Conservation (phyloP, 805 yeast genomes). For the Kuraishia hungarica region DNA sequence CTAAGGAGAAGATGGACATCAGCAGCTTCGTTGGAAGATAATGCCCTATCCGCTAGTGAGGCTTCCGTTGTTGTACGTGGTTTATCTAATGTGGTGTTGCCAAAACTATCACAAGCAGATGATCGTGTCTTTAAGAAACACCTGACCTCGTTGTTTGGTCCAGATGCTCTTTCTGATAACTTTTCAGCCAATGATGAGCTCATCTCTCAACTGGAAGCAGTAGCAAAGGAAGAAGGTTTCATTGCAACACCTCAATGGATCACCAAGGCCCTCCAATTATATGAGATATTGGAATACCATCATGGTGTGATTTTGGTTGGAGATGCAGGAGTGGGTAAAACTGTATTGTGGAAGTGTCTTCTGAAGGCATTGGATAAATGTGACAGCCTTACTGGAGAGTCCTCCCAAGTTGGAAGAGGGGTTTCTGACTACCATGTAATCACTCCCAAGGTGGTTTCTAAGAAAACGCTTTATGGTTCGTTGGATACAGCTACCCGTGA, state of each 20-base stretch:
- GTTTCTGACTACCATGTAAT: constrained; percentile 30
- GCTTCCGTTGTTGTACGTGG: constrained; percentile 35
- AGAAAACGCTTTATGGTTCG: constrained; percentile 58
- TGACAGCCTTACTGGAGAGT: constrained; percentile 13
- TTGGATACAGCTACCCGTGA: constrained; percentile 75
- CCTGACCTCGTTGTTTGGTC: not conserved
- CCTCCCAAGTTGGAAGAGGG: no score
- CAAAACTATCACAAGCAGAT: constrained; percentile 56
- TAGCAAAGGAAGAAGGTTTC: constrained; percentile 25
- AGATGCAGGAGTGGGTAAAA: constrained; percentile 65
- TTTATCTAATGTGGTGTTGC: constrained; percentile 53
- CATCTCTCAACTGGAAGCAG: constrained; percentile 13
- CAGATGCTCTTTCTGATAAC: not conserved
- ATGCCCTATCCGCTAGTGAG: not conserved
- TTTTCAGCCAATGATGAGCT: constrained; percentile 19
- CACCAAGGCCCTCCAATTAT: constrained; percentile 50
- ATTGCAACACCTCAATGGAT: constrained; percentile 33
- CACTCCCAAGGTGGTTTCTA: constrained; percentile 71
- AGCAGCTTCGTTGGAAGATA: not conserved
- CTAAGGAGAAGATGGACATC: constrained; percentile 21
- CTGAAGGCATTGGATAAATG: constrained; percentile 31
- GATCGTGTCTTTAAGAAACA: constrained; percentile 24
- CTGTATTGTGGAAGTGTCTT: constrained; percentile 42
- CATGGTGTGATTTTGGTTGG: constrained; percentile 85
- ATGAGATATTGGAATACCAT: constrained; percentile 50